These are phyloP conservation scores for Sorghum bicolor DNA, from an alignment of 176 grass and related monocot species.

Conservation along the genomic window Sorghum_bicolor_NCBIv3 NC_012875.2:9692501-9693000, in stretches of 20 bases:
- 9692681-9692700: slow-evolving; percentile 42
- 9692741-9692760: slow-evolving; percentile 57
- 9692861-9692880: not conserved
- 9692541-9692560: not conserved
- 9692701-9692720: slow-evolving; percentile 54
- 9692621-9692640: not conserved
- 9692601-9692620: not conserved
- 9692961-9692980: slow-evolving; percentile 64
- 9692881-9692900: not conserved
- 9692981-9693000: slow-evolving; percentile 49
- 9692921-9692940: slow-evolving; percentile 11
- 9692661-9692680: slow-evolving; percentile 39
- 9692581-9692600: not conserved
- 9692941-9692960: slow-evolving; percentile 29
- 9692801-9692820: slow-evolving; percentile 36
- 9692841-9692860: not conserved
- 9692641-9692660: not conserved
- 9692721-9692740: slow-evolving; percentile 46
- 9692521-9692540: not conserved
- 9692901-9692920: not conserved
- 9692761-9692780: slow-evolving; percentile 40
- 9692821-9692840: slow-evolving; percentile 36
- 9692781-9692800: slow-evolving; percentile 46
- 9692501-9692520: not conserved
- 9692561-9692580: not conserved